These are phyloP conservation scores for Phytophthora sojae DNA, from an alignment of 352 stramenopile species.

Conservation along the genomic window DNA sequence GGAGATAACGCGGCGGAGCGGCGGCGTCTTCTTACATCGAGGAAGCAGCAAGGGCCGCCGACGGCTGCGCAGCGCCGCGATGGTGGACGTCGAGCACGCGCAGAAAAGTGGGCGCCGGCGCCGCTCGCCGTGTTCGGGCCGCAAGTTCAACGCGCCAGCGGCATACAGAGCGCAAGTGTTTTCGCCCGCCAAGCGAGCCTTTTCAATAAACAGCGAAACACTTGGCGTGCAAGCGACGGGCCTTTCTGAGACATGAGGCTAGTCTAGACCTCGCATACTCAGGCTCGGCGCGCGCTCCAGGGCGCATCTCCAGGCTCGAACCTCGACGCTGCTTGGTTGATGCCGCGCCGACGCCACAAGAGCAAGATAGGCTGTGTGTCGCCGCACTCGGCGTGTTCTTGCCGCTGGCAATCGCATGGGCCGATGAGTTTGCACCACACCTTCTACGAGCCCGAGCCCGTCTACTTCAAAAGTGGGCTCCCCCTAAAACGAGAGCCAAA, in stretches of 20 bases:
- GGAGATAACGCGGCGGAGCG: not conserved
- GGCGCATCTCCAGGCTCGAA: not conserved
- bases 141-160: conserved; percentile 24
- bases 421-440: not conserved
- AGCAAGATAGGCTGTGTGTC: not conserved
- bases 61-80: not conserved
- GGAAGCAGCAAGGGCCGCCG: not conserved
- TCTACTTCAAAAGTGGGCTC: too few relatives aligned
- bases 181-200: not conserved
- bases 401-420: not conserved
- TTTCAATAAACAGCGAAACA: conserved; percentile 18
- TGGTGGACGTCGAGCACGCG: conserved; percentile 1
- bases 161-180: conserved; percentile 15
- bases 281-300: not conserved
- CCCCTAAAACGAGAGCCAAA: too few relatives aligned
- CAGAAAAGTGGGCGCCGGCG: conserved; percentile 14
- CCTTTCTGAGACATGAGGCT: conserved; percentile 21
- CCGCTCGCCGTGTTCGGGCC: conserved; percentile 12
- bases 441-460: too few relatives aligned
- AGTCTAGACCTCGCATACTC: conserved; percentile 23
- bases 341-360: not conserved
- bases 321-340: not conserved
- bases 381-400: not conserved
- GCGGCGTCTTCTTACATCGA: not conserved
- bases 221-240: conserved; percentile 3